Evolutionary conservation across 306 rosid genomes (phyloP).

Genomic region (Oxytropis ochrocephala): DNA sequence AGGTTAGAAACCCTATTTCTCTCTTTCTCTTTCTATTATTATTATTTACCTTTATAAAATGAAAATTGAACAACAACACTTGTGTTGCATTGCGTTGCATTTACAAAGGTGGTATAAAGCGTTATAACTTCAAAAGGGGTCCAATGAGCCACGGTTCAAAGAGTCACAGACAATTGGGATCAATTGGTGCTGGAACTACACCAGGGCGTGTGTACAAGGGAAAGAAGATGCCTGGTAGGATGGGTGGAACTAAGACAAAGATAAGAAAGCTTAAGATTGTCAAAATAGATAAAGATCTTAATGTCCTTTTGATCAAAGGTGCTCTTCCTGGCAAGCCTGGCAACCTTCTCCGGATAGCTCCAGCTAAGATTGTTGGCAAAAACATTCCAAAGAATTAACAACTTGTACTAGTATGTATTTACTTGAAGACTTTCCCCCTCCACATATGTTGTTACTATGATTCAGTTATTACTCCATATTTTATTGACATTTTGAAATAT

Average conservation of each 20-base stretch:
- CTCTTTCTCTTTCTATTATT: background rate
- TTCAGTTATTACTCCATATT: too few relatives aligned
- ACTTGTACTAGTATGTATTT: too few relatives aligned
- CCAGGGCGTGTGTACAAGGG: constrained; percentile 87
- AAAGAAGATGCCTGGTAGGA: constrained; percentile 98
- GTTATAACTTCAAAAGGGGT: constrained; percentile 81
- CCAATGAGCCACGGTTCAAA: constrained; percentile 91
- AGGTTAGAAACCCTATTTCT: constrained; percentile 34
- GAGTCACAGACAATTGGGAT: constrained; percentile 89
- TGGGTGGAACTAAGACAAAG: constrained; percentile 93
- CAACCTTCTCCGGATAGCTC: constrained; percentile 79
- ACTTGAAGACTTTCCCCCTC: too few relatives aligned
- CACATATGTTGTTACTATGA: too few relatives aligned
- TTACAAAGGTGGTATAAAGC: constrained; percentile 72
- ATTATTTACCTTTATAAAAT: too few relatives aligned
- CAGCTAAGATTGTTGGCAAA: constrained; percentile 92
- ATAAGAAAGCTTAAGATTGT: constrained; percentile 91
- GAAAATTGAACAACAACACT: background rate
- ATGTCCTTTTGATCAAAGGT: constrained; percentile 86
- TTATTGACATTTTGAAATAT: too few relatives aligned
- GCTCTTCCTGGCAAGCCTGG: constrained; percentile 98
- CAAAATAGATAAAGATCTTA: constrained; percentile 78
- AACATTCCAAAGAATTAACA: constrained; percentile 85
- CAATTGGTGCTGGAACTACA: constrained; percentile 95
- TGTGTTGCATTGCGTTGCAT: background rate